Conservation (phyloP, 1,284 basidiomycete genomes). For the Tremellales sp. region DNA sequence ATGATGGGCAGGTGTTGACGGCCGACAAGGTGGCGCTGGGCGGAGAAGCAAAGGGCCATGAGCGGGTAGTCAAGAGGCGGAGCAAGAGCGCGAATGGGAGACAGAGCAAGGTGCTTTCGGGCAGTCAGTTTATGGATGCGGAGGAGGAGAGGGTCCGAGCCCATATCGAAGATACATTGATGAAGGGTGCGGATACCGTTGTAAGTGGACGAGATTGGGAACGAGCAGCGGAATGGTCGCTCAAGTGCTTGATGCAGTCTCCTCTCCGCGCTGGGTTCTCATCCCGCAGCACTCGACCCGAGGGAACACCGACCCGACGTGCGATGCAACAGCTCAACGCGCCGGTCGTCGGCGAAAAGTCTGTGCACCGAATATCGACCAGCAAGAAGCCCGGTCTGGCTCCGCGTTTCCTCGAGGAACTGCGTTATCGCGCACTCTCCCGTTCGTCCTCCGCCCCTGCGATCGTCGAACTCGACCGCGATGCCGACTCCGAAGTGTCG, state of each 20-base stretch:
- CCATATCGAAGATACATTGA: slow-evolving; percentile 76
- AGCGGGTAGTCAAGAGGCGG: slow-evolving; percentile 12
- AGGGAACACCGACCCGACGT: slow-evolving; percentile 17
- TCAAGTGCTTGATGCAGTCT: slow-evolving; percentile 14
- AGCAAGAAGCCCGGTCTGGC: slow-evolving; percentile 31
- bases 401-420: slow-evolving; percentile 45
- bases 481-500: slow-evolving; percentile 58
- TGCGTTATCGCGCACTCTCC: slow-evolving; percentile 38
- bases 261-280: slow-evolving; percentile 17
- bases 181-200: slow-evolving; percentile 60
- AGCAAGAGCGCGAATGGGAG: slow-evolving; percentile 46
- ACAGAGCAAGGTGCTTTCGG: slow-evolving; percentile 46
- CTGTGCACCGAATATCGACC: slow-evolving; percentile 25
- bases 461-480: slow-evolving; percentile 31
- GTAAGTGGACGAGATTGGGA: slow-evolving; percentile 17
- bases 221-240: background rate
- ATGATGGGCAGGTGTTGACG: slow-evolving; percentile 48
- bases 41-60: slow-evolving; percentile 18
- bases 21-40: slow-evolving; percentile 39
- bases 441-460: slow-evolving; percentile 35
- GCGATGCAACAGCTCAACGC: slow-evolving; percentile 16
- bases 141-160: slow-evolving; percentile 79
- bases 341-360: slow-evolving; percentile 44
- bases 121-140: slow-evolving; percentile 85
- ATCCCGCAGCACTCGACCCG: slow-evolving; percentile 28